Base-by-base conservation (phyloP, 1,284 basidiomycete species). In the Cerioporus squamosus region DNA sequence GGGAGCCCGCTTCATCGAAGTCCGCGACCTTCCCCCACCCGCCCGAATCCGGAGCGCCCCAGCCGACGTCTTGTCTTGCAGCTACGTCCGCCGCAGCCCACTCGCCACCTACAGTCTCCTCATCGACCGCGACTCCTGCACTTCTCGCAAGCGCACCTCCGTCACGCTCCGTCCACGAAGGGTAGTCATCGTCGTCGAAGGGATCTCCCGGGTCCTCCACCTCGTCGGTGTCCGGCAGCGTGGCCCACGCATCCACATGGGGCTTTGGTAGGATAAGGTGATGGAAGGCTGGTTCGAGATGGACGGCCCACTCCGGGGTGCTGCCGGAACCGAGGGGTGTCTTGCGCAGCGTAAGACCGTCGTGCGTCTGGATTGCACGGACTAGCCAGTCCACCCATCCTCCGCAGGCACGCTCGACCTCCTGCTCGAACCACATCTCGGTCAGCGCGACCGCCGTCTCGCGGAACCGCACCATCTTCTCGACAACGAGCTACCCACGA, bases 341-440 rank as follows among this genome's bases (percentile, higher is more conserved):
- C 50, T 40, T 62, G 6, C 57, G 57, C n/a, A 74, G 36, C 0
- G 50, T 29, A 26, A 74, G 60, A 0, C 61, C 60, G 4, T 75
- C 64, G 44, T 77, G 77, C 39, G 73, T 71, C 52, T 84, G 81
- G 2, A 84, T 74, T 0, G 81, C 81, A 36, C 76, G 72, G 3
- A 85, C 70, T 51, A 91, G 70, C 38, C 82, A 63, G 55, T 88
- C 86, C 9, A 90, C 76, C 76, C 83, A 87, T 1, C 93, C 92
- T 17, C 85, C 88, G 63, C 91, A 93, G n/a, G 81, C 68, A 8
- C 75, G 64, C 0, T 83, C 74, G 40, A 94, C 74, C 5, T 84
- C 78, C 5, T 76, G 74, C 55, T 85, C 79, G 44, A 82, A 87
- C 92, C 92, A 94, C 20, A 94, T 71, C 63, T 93, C 87, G 51